Evolutionary conservation across 352 stramenopile species (phyloP).

Genomic region (Aphanomyces invadans): DNA sequence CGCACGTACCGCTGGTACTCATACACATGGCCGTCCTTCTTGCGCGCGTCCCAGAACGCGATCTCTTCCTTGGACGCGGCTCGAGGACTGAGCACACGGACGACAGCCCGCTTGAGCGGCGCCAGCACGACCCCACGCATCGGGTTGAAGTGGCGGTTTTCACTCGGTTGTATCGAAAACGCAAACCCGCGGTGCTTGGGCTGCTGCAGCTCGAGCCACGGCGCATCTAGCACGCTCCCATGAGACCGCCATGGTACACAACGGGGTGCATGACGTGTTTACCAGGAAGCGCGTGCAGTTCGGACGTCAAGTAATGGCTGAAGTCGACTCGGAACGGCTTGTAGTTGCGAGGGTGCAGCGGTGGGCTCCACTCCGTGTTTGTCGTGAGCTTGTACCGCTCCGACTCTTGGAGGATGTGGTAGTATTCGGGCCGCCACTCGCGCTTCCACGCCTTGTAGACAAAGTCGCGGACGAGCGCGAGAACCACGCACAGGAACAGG

Average conservation of each 20-base stretch:
- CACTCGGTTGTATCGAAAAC: constrained; percentile 67
- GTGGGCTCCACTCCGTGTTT: constrained; percentile 52
- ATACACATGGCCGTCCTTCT: constrained; percentile 61
- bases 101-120: constrained; percentile 40
- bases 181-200: constrained; percentile 65
- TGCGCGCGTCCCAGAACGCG: constrained; percentile 9
- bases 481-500: constrained; percentile 57
- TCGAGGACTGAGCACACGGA: constrained; percentile 9
- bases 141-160: constrained; percentile 76
- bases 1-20: constrained; percentile 66
- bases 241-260: not conserved
- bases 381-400: constrained; percentile 38
- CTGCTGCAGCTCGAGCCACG: not conserved
- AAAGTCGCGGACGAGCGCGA: constrained; percentile 72
- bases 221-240: not conserved
- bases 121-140: constrained; percentile 66
- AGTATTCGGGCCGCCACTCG: constrained; percentile 77
- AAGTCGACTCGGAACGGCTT: constrained; percentile 66
- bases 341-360: constrained; percentile 42
- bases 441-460: constrained; percentile 82
- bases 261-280: not conserved
- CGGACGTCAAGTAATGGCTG: constrained; percentile 50
- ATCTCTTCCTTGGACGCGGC: constrained; percentile 2
- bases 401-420: constrained; percentile 79
- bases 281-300: constrained; percentile 29